Base-by-base conservation (phyloP, 352 stramenopile species). In the Aphanomyces astaci region DNA sequence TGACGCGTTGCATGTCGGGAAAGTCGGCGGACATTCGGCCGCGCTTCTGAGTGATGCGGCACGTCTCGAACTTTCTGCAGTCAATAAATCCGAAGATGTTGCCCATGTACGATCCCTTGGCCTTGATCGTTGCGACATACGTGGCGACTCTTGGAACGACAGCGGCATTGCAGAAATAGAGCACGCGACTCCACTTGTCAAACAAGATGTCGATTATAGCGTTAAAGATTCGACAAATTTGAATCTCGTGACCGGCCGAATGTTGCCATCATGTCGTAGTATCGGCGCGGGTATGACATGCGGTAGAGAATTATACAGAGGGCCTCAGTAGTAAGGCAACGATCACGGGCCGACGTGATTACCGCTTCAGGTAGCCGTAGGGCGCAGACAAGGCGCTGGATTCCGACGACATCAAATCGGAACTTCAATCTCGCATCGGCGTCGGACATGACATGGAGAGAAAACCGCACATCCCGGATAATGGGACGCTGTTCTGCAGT, bases 301-400 rank as follows among this genome's bases (percentile, higher is more conserved):
- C 48, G 48, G 48, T 55, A 30, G 19, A 55, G 48, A 13, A 24
- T 55, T 22, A 55, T 55, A 55, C 48, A 55, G 10, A 55, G 48
- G 19, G 48, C 48, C 28, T 55, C 48, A 13, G 25, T 55, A 17
- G 17, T 24, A 22, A 22, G 13, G 48, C 48, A 55, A 55, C 48
- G 48, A 55, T 55, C 48, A n/a, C 25, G 48, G 9, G 19, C 9
- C 25, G 22, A 13, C 48, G 48, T 55, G 48, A 55, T 22, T 1
- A 55, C 48, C 17, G 28, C 48, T 9, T 22, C 19, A 28, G 48
- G 48, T 11, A 55, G 19, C 15, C 48, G 25, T 30, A 55, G 48
- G 17, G 28, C 22, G 28, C 13, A 13, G 48, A 28, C 25, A 15
- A 55, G 25, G 9, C 28, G 19, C 19, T 13, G 19, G 9, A 55